phyloP scores from a whole-genome alignment of 495 filamentous ascomycete genomes.

The Aspergillus biplanus region DNA sequence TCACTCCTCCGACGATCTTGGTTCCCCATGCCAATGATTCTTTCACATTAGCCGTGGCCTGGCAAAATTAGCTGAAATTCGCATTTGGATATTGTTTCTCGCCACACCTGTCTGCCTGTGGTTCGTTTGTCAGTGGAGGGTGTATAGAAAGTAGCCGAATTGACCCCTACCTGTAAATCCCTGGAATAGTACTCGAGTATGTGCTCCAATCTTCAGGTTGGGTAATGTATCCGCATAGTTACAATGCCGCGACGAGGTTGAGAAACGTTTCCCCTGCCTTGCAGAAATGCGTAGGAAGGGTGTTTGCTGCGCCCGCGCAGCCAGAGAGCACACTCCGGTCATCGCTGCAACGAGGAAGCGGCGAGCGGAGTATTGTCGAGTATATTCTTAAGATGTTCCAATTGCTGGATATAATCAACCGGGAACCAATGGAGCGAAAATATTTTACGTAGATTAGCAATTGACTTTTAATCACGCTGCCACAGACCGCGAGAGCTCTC shows the following conservation, averaged over 20 bases:
- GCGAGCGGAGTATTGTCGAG: background rate
- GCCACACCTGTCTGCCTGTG: conserved; percentile 42
- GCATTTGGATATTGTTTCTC: background rate
- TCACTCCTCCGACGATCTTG: conserved; percentile 85
- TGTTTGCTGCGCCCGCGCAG: conserved; percentile 21
- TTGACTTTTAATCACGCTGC: background rate
- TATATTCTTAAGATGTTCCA: background rate
- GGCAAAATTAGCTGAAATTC: conserved; percentile 4
- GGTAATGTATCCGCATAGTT: conserved; percentile 67
- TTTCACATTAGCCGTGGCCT: conserved; percentile 81
- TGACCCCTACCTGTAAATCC: conserved; percentile 73
- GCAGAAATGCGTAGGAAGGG: conserved; percentile 11
- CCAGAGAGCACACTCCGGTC: conserved; percentile 22
- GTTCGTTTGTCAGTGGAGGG: conserved; percentile 20
- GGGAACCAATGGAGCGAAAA: background rate
- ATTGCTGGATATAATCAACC: background rate
- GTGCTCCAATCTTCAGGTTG: conserved; percentile 75
- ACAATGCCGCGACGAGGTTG: conserved; percentile 35
- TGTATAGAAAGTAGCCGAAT: background rate
- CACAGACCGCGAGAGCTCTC: background rate
- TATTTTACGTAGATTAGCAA: background rate
- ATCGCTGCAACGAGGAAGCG: conserved; percentile 7
- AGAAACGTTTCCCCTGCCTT: conserved; percentile 38
- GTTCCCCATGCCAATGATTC: conserved; percentile 86
- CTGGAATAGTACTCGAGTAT: conserved; percentile 85